phyloP scores from a whole-genome alignment of 1,139 yeast genomes.

The Hansenula anomala region DNA sequence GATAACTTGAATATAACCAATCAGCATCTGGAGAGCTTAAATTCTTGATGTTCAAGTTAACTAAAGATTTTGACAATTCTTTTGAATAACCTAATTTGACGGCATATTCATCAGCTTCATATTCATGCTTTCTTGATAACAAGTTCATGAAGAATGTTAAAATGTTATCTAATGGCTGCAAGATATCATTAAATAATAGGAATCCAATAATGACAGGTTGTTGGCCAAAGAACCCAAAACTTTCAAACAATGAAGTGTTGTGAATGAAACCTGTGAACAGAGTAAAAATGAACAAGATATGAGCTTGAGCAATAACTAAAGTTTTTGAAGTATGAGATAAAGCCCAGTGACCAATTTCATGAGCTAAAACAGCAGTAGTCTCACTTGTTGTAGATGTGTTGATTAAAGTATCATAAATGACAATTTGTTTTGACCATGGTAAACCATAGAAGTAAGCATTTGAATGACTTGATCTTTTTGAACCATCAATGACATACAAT shows the following conservation, averaged over 20 bases:
- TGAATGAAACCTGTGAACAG: conserved; percentile 75
- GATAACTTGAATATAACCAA: conserved; percentile 83
- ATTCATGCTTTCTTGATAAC: conserved; percentile 80
- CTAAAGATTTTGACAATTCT: conserved; percentile 67
- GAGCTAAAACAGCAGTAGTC: conserved; percentile 92
- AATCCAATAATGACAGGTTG: conserved; percentile 80
- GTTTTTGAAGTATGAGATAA: conserved; percentile 76
- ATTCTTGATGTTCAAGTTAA: conserved; percentile 73
- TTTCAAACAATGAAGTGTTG: conserved; percentile 68
- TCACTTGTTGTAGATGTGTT: conserved; percentile 73
- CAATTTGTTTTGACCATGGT: conserved; percentile 96
- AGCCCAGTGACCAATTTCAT: conserved; percentile 98
- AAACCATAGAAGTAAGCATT: conserved; percentile 94
- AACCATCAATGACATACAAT: conserved; percentile 87
- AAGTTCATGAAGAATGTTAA: conserved; percentile 64
- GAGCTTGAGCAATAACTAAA: conserved; percentile 59
- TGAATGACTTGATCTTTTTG: conserved; percentile 92
- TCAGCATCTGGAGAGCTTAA: conserved; percentile 84
- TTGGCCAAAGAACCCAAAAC: conserved; percentile 69
- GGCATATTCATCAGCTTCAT: conserved; percentile 89
- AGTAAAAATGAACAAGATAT: conserved; percentile 60
- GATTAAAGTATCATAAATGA: conserved; percentile 84
- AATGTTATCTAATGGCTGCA: conserved; percentile 70
- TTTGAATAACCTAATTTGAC: conserved; percentile 64
- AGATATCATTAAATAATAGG: conserved; percentile 65